Evolutionary conservation across 1,139 yeast species (phyloP), one percentile per base, ranked within the genome.

Genomic region (Protomyces arabidopsidicola): DNA sequence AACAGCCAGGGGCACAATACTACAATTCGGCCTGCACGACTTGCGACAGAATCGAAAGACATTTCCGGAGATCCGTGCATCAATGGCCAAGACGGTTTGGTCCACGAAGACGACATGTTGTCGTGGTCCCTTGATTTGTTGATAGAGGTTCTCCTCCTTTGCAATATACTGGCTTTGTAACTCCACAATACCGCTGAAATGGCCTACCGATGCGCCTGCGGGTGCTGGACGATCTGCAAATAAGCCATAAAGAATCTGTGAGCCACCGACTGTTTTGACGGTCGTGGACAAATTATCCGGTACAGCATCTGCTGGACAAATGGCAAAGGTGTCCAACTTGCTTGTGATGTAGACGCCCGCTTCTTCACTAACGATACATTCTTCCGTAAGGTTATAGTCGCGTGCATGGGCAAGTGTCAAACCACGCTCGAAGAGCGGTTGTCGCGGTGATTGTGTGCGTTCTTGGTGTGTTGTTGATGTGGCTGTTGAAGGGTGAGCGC

Each of bases 51-150:
- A 91, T 63, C 96, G 76, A 0, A 90, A 79, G 55, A 82, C 81
- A 69, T 89, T 88, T 0, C 98, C 98, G 22, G 85, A 82, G 61
- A 84, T 82, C 66, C 98, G 80, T 39, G 95, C 84, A 75, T 91
- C 97, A 31, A 91, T 77, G 1, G 83, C 86, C 14, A 93, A 70
- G 0, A 87, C 86, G 62, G 81, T 63, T 0, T 69, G 70, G 22
- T 84, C 78, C 73, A 81, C 77, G 71, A 82, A 75, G 70, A 86
- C 74, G 1, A 89, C 96, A 64, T 84, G 84, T 1, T 95, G 93
- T 71, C 90, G 90, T 12, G 95, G 85, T 18, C 90, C 84, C 0
- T 97, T 97, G 82, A 90, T 84, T n/a, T 82, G 74, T 67, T 84
- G 75, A 73, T 90, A 91, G 72, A 90, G 96, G 73, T 91, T 93